phyloP scores from a whole-genome alignment of 2,329 filamentous ascomycete species.

The Xylaria sp. region DNA sequence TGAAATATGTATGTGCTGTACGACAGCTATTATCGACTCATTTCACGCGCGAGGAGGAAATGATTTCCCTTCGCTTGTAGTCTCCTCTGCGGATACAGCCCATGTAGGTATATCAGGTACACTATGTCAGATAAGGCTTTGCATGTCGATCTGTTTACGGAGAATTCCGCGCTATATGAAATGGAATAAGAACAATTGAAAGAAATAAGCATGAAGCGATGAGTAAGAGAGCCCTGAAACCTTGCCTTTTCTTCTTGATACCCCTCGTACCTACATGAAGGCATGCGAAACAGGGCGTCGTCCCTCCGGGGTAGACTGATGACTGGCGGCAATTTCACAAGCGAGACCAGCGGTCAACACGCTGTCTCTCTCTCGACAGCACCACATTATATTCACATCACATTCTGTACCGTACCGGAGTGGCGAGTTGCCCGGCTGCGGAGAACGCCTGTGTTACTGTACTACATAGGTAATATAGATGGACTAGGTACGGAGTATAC shows the following conservation, averaged over 20 bases:
- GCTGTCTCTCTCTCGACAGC: not conserved
- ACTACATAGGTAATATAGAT: too few relatives aligned
- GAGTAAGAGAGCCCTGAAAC: not conserved
- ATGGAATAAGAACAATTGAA: not conserved
- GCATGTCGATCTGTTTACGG: conserved; percentile 5
- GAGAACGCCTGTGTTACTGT: not conserved
- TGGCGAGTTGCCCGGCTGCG: conserved; percentile 3
- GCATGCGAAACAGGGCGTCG: conserved; percentile 8
- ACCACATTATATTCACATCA: conserved; percentile 2
- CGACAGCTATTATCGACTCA: not conserved
- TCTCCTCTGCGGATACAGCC: not conserved
- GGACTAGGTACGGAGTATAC: not conserved
- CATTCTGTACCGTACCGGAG: conserved; percentile 1
- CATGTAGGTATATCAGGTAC: not conserved
- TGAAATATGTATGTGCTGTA: not conserved
- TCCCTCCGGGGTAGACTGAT: conserved; percentile 7
- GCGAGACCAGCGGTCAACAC: conserved; percentile 29
- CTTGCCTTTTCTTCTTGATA: not conserved
- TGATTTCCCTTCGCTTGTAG: not conserved
- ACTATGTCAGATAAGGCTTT: conserved; percentile 2
- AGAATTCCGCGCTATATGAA: not conserved
- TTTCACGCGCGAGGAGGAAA: not conserved
- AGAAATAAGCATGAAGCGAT: not conserved
- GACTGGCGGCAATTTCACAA: conserved; percentile 16
- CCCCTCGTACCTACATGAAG: conserved; percentile 21